Conservation (phyloP, 2,329 filamentous ascomycete genomes). For the Beauveria caledonica region DNA sequence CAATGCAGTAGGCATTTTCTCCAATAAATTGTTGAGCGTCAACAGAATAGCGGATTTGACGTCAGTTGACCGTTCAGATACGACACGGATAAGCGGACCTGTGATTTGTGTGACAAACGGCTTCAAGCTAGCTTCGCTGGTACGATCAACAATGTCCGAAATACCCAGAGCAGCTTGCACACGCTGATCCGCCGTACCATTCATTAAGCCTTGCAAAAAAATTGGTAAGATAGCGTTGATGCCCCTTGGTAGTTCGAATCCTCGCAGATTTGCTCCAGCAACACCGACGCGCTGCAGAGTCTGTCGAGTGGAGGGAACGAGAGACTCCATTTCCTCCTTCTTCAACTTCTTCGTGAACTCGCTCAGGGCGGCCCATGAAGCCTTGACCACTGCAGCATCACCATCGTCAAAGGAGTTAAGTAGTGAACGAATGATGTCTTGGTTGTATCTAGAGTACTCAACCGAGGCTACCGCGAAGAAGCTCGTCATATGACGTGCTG, state of each 20-base stretch:
- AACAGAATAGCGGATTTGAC: constrained; percentile 92
- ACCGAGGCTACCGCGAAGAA: constrained; percentile 77
- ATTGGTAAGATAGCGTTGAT: constrained; percentile 95
- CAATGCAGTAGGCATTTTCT: constrained; percentile 91
- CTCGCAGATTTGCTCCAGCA: constrained; percentile 72
- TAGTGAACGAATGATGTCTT: constrained; percentile 84
- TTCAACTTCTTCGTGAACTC: constrained; percentile 82
- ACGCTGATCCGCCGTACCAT: constrained; percentile 85
- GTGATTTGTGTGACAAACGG: constrained; percentile 97
- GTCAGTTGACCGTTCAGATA: constrained; percentile 91
- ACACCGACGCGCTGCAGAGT: constrained; percentile 84
- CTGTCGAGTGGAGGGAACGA: constrained; percentile 80
- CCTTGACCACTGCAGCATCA: constrained; percentile 77
- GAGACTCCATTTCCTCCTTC: constrained; percentile 96
- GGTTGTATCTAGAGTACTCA: constrained; percentile 93
- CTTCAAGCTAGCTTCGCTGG: constrained; percentile 77
- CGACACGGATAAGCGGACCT: constrained; percentile 92
- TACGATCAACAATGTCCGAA: constrained; percentile 90
- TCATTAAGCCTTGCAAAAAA: constrained; percentile 96
- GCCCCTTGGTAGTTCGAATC: constrained; percentile 89
- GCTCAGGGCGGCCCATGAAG: constrained; percentile 78
- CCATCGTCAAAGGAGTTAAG: constrained; percentile 87
- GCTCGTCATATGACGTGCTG: constrained; percentile 69
- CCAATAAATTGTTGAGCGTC: constrained; percentile 87
- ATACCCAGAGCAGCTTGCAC: constrained; percentile 88